These are phyloP conservation scores for Mrakia blollopis DNA, from an alignment of 768 basidiomycete species.

Conservation along the genomic window DNA sequence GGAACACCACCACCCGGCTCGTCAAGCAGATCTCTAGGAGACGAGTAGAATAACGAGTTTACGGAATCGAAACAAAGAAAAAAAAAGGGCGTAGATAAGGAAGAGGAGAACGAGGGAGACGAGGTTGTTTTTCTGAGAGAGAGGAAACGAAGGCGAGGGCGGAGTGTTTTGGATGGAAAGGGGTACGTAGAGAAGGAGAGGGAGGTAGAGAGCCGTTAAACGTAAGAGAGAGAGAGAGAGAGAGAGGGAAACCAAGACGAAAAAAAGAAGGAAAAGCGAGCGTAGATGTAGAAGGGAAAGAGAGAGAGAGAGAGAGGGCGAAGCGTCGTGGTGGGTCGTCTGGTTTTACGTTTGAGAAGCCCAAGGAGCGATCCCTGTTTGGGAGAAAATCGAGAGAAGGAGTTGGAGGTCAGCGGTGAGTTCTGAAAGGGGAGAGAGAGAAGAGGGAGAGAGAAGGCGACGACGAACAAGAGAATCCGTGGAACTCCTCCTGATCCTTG, in stretches of 20 bases:
- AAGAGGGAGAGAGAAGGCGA: too few relatives aligned
- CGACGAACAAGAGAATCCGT: constrained; percentile 76
- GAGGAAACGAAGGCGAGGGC: background rate
- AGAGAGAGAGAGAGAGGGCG: background rate
- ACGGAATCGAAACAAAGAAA: too few relatives aligned
- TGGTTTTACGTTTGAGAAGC: background rate
- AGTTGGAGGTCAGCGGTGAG: background rate
- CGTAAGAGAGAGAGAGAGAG: background rate
- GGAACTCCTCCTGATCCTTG: constrained; percentile 90
- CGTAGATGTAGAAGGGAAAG: background rate
- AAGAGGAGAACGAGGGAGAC: too few relatives aligned
- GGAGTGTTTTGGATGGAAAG: background rate
- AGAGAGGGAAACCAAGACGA: background rate
- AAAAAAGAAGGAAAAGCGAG: background rate
- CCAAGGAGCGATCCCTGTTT: background rate
- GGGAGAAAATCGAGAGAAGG: background rate
- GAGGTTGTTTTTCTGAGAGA: too few relatives aligned
- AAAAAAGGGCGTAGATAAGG: too few relatives aligned
- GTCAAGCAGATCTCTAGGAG: too few relatives aligned
- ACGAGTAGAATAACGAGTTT: too few relatives aligned
- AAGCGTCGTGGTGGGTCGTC: too few relatives aligned
- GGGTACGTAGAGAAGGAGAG: background rate
- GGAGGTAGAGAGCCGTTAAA: background rate
- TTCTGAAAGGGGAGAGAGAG: background rate
- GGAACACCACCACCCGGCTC: too few relatives aligned